These are phyloP conservation scores for Austroboletus novae-zelandiae DNA, from an alignment of 1,284 basidiomycete species.

Conservation along the genomic window DNA sequence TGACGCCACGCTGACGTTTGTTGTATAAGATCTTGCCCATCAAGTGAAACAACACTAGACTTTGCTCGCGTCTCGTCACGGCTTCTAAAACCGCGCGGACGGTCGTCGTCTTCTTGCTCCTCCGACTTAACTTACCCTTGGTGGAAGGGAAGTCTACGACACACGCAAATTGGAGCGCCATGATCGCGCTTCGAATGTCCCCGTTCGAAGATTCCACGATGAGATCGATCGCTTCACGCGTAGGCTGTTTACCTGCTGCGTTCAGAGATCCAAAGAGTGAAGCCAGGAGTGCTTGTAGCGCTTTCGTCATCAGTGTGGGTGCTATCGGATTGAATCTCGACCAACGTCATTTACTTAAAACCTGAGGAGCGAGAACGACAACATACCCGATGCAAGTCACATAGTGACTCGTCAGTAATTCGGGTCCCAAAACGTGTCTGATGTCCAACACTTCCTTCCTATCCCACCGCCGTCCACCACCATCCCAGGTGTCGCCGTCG, in stretches of 20 bases:
- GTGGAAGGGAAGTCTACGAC: conserved; percentile 36
- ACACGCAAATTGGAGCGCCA: conserved; percentile 85
- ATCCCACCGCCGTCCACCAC: conserved; percentile 39
- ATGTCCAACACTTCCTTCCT: conserved; percentile 62
- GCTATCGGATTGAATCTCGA: conserved; percentile 90
- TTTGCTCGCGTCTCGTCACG: conserved; percentile 81
- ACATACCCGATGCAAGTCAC: conserved; percentile 74
- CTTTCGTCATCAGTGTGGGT: conserved; percentile 79
- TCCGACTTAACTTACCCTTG: conserved; percentile 33
- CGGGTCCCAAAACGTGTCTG: conserved; percentile 62
- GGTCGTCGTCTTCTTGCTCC: conserved; percentile 14
- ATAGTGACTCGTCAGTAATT: conserved; percentile 59
- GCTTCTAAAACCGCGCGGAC: conserved; percentile 55
- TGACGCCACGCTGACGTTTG: conserved; percentile 59
- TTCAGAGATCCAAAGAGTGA: conserved; percentile 39
- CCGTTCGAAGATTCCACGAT: conserved; percentile 82
- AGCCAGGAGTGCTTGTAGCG: conserved; percentile 65
- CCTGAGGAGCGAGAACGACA: neutral
- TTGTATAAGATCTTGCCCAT: conserved; percentile 95
- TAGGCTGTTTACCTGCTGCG: conserved; percentile 36
- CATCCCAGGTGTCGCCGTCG: conserved; percentile 42
- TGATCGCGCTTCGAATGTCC: conserved; percentile 90
- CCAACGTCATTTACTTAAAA: conserved; percentile 2
- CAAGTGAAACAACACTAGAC: conserved; percentile 87
- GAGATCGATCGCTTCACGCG: conserved; percentile 67